A percentile compares a stretch with the other conserved stretches of the same genome.
phyloP scores from a whole-genome alignment of 2,329 filamentous ascomycete species.

The Paecilomyces fulvus region DNA sequence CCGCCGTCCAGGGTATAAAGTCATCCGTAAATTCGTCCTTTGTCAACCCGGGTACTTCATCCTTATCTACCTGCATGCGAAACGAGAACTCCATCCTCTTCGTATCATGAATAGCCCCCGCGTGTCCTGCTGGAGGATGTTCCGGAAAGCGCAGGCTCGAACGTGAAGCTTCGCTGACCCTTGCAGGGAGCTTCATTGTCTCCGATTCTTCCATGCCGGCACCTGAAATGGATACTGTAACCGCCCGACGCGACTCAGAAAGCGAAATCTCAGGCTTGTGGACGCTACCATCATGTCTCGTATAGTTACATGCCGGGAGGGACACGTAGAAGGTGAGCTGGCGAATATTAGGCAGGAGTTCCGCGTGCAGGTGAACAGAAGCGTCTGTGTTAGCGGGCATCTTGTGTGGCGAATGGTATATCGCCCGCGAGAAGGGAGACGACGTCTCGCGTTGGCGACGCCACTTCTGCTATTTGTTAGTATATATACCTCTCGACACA shows the following conservation, averaged over 20 bases:
- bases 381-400: conserved; percentile 1
- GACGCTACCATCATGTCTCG: not conserved
- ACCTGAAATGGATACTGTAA: conserved; percentile 28
- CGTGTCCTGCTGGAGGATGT: not conserved
- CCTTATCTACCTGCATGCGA: conserved; percentile 44
- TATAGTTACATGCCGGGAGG: conserved; percentile 21
- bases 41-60: conserved; percentile 8
- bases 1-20: conserved; percentile 31
- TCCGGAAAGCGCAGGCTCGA: conserved; percentile 10
- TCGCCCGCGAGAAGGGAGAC: conserved; percentile 1
- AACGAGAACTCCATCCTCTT: conserved; percentile 42
- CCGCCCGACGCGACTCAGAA: conserved; percentile 25
- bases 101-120: not conserved
- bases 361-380: conserved; percentile 46
- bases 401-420: not conserved
- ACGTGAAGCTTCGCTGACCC: conserved; percentile 21
- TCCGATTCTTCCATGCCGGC: conserved; percentile 16
- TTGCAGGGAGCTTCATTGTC: conserved; percentile 42
- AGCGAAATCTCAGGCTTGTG: conserved; percentile 18
- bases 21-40: conserved; percentile 20
- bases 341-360: conserved; percentile 53
- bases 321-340: conserved; percentile 51
- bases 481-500: not conserved
- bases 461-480: not conserved
- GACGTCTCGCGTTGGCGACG: not conserved